phyloP scores from a whole-genome alignment of 2,329 filamentous ascomycete species.

The Fusarium napiforme region DNA sequence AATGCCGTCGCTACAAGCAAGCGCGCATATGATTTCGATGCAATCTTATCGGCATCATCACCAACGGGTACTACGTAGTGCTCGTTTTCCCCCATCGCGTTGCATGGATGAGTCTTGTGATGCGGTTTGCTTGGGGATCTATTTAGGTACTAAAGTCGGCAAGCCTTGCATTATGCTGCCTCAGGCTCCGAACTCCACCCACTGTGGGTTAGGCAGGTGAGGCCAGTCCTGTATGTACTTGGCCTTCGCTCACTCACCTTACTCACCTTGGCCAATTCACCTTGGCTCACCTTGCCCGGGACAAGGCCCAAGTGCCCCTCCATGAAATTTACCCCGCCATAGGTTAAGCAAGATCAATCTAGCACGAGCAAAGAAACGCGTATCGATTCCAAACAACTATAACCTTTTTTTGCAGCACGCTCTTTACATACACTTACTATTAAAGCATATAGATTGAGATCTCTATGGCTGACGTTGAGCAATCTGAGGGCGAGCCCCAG shows the following conservation, averaged over 20 bases:
- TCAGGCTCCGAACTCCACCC: constrained; percentile 4
- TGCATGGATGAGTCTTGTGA: constrained; percentile 9
- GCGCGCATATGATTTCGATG: constrained; percentile 14
- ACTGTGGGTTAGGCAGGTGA: background rate
- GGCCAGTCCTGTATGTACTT: background rate
- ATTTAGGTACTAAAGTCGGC: background rate
- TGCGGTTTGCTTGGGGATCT: background rate
- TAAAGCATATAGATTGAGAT: constrained; percentile 6
- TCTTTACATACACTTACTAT: background rate
- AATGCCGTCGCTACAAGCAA: constrained; percentile 11
- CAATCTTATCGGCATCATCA: constrained; percentile 8
- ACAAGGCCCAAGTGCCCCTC: constrained; percentile 41
- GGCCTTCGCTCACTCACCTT: background rate
- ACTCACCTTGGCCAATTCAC: background rate
- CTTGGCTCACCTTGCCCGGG: background rate
- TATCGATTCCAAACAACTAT: constrained; percentile 38
- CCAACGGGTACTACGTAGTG: background rate
- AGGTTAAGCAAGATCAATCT: constrained; percentile 25
- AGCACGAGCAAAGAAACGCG: constrained; percentile 41
- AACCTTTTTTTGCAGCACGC: constrained; percentile 30
- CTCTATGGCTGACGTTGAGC: constrained; percentile 66
- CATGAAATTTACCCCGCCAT: constrained; percentile 53
- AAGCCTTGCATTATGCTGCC: constrained; percentile 24
- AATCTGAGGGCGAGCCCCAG: constrained; percentile 62
- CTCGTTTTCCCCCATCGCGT: background rate